A percentile compares a stretch with the other conserved stretches of the same genome.
phyloP scores from a whole-genome alignment of 2,329 filamentous ascomycete genomes.

The Phyllosticta paracitricarpa region DNA sequence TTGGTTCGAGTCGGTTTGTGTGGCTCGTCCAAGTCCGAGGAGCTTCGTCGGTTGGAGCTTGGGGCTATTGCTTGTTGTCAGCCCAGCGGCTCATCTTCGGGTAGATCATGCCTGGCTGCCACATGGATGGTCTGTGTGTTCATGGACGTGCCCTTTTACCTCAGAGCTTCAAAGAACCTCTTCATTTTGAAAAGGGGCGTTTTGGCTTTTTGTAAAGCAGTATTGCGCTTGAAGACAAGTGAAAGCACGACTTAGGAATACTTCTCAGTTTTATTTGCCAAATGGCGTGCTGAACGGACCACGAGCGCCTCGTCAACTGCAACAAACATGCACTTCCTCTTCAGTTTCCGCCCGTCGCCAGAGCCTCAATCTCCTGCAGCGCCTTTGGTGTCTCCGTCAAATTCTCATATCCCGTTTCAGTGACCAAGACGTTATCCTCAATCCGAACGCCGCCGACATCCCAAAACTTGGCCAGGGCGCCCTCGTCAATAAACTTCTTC shows the following conservation, averaged over 20 bases:
- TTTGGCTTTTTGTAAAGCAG: not conserved
- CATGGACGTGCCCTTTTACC: not conserved
- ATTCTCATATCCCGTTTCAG: constrained; percentile 69
- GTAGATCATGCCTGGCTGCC: not conserved
- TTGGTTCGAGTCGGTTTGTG: not conserved
- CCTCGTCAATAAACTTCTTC: constrained; percentile 54
- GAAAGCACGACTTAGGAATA: not conserved
- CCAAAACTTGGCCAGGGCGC: constrained; percentile 60
- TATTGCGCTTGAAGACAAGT: not conserved
- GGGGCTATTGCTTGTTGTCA: not conserved
- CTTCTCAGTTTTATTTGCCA: not conserved
- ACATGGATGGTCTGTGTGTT: not conserved
- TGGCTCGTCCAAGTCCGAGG: not conserved
- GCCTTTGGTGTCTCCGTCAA: constrained; percentile 72
- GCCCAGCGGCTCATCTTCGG: not conserved
- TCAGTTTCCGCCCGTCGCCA: constrained; percentile 1
- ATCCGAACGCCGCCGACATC: constrained; percentile 81
- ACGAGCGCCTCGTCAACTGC: not conserved
- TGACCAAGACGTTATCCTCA: constrained; percentile 82
- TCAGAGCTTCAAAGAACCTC: not conserved
- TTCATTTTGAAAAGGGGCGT: not conserved
- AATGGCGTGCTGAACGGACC: not conserved
- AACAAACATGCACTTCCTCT: constrained; percentile 2
- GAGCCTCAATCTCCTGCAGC: constrained; percentile 39
- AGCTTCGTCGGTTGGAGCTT: not conserved